Evolutionary conservation across 169 alveolate species (phyloP), one percentile per base, ranked within the genome.

Genomic region (Plasmodium ovale): DNA sequence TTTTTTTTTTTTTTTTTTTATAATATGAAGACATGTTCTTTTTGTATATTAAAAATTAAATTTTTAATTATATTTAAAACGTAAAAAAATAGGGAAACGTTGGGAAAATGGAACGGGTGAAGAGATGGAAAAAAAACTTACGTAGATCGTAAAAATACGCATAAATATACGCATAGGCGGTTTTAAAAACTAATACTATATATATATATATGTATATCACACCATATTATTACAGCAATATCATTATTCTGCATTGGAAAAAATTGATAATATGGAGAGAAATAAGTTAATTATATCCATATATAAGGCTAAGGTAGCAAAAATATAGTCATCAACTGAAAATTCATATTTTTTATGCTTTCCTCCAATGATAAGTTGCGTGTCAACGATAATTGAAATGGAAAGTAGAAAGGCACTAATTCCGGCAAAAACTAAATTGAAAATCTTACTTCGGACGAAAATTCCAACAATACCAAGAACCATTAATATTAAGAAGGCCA

Each of bases 301-400:
- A 93, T 97, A 97, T 49, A 97, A 94, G 51, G 95, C 73, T 60
- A 96, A 74, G 0, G 99, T 95, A 39, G 98, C 99, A 39, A 97
- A 92, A 70, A 95, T 94, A 87, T 97, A 97, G 82, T 97, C 99
- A 77, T 97, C 99, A n/a, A 96, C 88, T 19, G 97, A 69, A 87
- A 94, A 97, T 87, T 97, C 97, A 88, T 94, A 89, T 68, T 92
- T 94, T 64, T 94, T 94, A 85, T 92, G 96, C 68, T 95, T 96
- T 21, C 98, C 98, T 14, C 98, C 99, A 56, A 97, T 87, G 77
- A 96, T 96, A 79, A 94, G 72, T 93, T 97, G 99, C 3, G 96
- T 94, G 71, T 96, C 98, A 72, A 95, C 95, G 70, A 97, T 94
- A 49, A 97, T 87, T 64, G 95, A 95, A 65, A 97, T 59, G 53